Evolutionary conservation across 2,329 filamentous ascomycete genomes (phyloP).

Genomic region (Diaporthe vexans): DNA sequence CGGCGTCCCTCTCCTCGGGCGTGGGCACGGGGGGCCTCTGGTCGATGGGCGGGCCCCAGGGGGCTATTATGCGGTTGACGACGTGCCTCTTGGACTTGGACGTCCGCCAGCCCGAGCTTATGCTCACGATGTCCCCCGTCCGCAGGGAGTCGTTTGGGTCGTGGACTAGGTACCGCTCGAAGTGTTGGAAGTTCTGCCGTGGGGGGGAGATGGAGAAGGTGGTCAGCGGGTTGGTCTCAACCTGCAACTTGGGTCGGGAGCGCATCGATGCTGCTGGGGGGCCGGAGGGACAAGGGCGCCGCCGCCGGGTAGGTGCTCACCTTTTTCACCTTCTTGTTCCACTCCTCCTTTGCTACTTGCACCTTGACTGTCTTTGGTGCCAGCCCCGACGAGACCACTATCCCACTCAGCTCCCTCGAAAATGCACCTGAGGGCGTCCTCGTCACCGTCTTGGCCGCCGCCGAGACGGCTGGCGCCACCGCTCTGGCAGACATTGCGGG

Average conservation of each 20-base stretch:
- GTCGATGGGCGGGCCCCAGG: slow-evolving; percentile 72
- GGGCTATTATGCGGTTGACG: slow-evolving; percentile 81
- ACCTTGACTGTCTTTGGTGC: slow-evolving; percentile 88
- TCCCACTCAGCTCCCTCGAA: slow-evolving; percentile 57
- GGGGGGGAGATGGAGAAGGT: not conserved
- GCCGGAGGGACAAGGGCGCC: not conserved
- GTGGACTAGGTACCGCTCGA: slow-evolving; percentile 79
- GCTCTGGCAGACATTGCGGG: slow-evolving; percentile 34
- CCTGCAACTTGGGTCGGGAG: not conserved
- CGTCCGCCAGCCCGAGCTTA: slow-evolving; percentile 75
- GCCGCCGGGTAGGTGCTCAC: slow-evolving; percentile 55
- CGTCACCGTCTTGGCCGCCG: slow-evolving; percentile 26
- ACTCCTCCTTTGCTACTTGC: slow-evolving; percentile 77
- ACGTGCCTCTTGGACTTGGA: slow-evolving; percentile 80
- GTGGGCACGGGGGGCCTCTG: slow-evolving; percentile 76
- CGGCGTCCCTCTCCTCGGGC: slow-evolving; percentile 70
- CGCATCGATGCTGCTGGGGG: not conserved
- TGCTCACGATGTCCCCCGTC: slow-evolving; percentile 81
- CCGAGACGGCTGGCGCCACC: slow-evolving; percentile 27
- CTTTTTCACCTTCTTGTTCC: slow-evolving; percentile 81
- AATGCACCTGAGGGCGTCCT: slow-evolving; percentile 5
- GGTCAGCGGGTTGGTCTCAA: not conserved
- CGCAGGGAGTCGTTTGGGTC: slow-evolving; percentile 82
- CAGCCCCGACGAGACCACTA: slow-evolving; percentile 82
- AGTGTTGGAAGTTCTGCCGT: slow-evolving; percentile 74